Evolutionary conservation across 768 basidiomycete species (phyloP), one percentile per base, ranked within the genome.

Genomic region (Lactarius sanguifluus): DNA sequence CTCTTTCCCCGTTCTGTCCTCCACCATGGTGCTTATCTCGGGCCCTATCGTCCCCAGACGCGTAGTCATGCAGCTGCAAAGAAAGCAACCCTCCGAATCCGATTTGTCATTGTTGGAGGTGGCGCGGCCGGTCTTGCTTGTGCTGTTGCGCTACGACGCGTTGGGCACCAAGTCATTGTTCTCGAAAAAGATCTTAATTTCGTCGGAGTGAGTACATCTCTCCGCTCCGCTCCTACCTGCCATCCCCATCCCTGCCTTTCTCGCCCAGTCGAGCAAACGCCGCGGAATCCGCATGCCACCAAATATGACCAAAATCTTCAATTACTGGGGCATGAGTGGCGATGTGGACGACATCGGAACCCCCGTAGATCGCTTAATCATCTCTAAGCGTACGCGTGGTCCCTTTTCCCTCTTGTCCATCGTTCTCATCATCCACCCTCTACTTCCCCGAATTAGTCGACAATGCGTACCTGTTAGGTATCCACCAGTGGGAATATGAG

Each of bases 261-360:
- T 41, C 45, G 2, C n/a, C 23, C n/a, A 68, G 61, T 10, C 63
- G 40, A 58, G 56, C 66, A 69, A 45, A 40, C 18, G 64, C 32
- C 70, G 74, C 15, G 77, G 77, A 5, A 59, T 76, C 28, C 71
- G 76, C 1, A 68, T 79, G 59, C 74, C 78, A 34, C 78, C 79
- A 1, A 80, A 79, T 61, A 71, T 77, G 71, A 74, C 75, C 54
- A 76, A 78, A 62, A 74, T 80, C 2, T 72, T 79, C 36, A 72
- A 73, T 34, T 73, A 75, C 54, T 80, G 79, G 78, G 77, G 77
- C 15, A 70, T 79, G 57, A 65, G 65, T n/a, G 62, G 69, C 36
- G 63, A 75, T 41, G 59, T 79, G 10, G 57, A 58, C 47, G 63
- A 72, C 43, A 71, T 72, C 2, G 71, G 69, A 20, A 54, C 71